Conservation (phyloP, 2,329 filamentous ascomycete species). For the Fulvia fulva region DNA sequence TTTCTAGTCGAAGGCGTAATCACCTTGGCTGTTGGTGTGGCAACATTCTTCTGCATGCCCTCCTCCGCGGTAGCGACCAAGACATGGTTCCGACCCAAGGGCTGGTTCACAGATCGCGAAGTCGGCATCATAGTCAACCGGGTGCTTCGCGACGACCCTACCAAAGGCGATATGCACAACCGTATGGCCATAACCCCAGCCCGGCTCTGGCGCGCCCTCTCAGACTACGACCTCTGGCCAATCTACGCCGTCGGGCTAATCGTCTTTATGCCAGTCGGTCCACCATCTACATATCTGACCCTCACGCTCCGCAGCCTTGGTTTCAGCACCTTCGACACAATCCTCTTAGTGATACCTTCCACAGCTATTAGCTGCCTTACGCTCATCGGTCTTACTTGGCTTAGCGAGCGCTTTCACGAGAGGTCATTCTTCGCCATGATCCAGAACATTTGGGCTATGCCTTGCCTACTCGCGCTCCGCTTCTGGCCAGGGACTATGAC, state of each 20-base stretch:
- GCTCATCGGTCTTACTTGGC: conserved; percentile 43
- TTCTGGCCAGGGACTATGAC: conserved; percentile 43
- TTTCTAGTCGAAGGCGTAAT: conserved; percentile 20
- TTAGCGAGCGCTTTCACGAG: conserved; percentile 46
- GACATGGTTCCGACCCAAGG: conserved; percentile 56
- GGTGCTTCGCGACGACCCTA: conserved; percentile 56
- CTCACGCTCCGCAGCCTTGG: conserved; percentile 55
- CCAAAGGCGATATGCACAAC: conserved; percentile 55
- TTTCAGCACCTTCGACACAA: conserved; percentile 59
- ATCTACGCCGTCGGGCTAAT: conserved; percentile 51
- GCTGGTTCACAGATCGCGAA: conserved; percentile 59
- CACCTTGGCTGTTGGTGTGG: conserved; percentile 6
- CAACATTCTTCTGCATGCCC: conserved; percentile 8
- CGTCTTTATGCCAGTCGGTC: conserved; percentile 52
- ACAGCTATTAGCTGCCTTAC: conserved; percentile 38
- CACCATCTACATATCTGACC: conserved; percentile 53
- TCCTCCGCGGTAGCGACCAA: conserved; percentile 59
- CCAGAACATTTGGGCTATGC: conserved; percentile 57
- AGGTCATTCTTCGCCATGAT: conserved; percentile 46
- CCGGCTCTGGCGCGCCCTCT: conserved; percentile 49
- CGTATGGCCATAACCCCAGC: conserved; percentile 51
- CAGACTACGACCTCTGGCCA: conserved; percentile 42
- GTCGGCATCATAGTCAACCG: conserved; percentile 60
- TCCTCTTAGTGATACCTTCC: conserved; percentile 56
- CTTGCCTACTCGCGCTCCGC: conserved; percentile 52